A percentile compares a stretch with the other conserved stretches of the same genome.
These are phyloP conservation scores for Epichloe scottii DNA, from an alignment of 2,329 filamentous ascomycete genomes.

Conservation along the genomic window DNA sequence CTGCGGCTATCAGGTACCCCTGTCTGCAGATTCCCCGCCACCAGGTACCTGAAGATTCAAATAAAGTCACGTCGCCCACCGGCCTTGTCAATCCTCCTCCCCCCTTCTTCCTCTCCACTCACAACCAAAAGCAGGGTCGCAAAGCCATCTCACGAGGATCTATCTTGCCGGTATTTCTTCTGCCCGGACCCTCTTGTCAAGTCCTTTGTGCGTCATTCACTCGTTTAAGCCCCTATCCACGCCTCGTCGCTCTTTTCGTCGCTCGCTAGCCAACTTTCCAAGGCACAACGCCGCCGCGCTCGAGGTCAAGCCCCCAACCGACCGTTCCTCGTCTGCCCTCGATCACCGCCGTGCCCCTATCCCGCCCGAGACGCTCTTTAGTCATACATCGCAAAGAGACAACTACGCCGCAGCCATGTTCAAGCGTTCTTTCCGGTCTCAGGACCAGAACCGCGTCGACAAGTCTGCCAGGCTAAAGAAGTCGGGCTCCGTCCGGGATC, in stretches of 20 bases:
- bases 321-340: constrained; percentile 5
- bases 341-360: neutral
- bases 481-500: constrained; percentile 47
- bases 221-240: constrained; percentile 18
- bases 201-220: constrained; percentile 27
- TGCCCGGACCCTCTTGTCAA: constrained; percentile 44
- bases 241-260: constrained; percentile 39
- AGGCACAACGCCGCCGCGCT: neutral
- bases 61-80: constrained; percentile 6
- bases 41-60: constrained; percentile 2
- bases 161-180: constrained; percentile 38
- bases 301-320: constrained; percentile 8
- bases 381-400: neutral
- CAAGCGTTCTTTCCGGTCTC: constrained; percentile 78
- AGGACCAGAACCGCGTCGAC: constrained; percentile 62
- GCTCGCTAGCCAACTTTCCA: constrained; percentile 27
- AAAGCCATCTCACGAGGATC: constrained; percentile 36
- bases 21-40: constrained; percentile 6
- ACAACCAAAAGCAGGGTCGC: constrained; percentile 43
- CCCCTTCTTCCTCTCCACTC: constrained; percentile 37
- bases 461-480: constrained; percentile 77
- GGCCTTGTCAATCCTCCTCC: constrained; percentile 11
- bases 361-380: constrained; percentile 12
- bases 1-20: constrained; percentile 6
- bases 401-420: constrained; percentile 53